Conservation (phyloP, 2,329 filamentous ascomycete genomes). For the Fusarium algeriense region DNA sequence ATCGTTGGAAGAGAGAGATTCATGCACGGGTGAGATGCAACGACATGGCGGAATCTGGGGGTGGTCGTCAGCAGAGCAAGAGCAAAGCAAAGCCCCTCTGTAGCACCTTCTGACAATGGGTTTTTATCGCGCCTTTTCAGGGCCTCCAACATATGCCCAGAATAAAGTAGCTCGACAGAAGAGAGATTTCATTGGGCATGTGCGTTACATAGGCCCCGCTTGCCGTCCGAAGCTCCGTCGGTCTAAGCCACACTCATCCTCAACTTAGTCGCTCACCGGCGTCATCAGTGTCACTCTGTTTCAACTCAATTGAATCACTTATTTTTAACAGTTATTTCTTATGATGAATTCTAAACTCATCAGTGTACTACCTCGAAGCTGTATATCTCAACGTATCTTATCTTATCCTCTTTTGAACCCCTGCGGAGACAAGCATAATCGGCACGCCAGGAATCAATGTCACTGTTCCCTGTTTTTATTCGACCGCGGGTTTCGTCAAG, state of each 20-base stretch:
- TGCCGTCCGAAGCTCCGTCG: slow-evolving; percentile 34
- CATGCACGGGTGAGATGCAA: slow-evolving; percentile 29
- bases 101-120: slow-evolving; percentile 29
- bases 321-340: background rate
- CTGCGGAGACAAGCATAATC: background rate
- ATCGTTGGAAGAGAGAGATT: slow-evolving; percentile 35
- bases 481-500: slow-evolving; percentile 1
- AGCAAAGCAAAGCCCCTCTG: background rate
- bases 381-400: background rate
- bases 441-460: background rate
- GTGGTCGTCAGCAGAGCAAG: slow-evolving; percentile 36
- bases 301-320: background rate
- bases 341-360: background rate
- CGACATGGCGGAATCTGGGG: slow-evolving; percentile 32
- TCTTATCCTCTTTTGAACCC: background rate
- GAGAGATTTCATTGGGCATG: slow-evolving; percentile 24
- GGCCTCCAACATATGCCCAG: slow-evolving; percentile 29
- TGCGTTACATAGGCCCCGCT: slow-evolving; percentile 19
- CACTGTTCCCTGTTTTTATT: background rate
- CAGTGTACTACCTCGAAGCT: background rate
- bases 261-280: slow-evolving; percentile 15
- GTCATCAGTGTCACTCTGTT: background rate
- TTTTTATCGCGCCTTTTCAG: slow-evolving; percentile 35
- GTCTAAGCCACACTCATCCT: slow-evolving; percentile 45
- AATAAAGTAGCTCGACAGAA: slow-evolving; percentile 11